A percentile compares a stretch with the other conserved stretches of the same genome.
Conservation (phyloP, 805 yeast species). For the Candida andamanensis region DNA sequence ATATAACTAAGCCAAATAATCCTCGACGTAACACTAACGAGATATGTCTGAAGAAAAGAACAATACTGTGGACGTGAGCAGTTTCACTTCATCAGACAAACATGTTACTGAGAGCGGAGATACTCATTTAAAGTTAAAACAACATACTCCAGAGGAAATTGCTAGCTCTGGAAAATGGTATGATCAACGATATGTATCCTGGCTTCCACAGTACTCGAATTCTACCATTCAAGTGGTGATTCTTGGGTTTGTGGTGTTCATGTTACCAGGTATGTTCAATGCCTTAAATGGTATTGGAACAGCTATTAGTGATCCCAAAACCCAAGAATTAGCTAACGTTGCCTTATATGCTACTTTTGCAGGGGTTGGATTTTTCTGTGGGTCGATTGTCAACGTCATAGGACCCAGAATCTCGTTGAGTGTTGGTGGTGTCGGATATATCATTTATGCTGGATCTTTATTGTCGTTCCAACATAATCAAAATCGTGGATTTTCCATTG, state of each 20-base stretch:
- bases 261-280: constrained; percentile 51
- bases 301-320: constrained; percentile 34
- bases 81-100: constrained; percentile 9
- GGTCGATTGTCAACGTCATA: constrained; percentile 47
- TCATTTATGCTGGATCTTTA: constrained; percentile 48
- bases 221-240: constrained; percentile 40
- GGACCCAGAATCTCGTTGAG: constrained; percentile 43
- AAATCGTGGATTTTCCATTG: constrained; percentile 48
- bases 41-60: constrained; percentile 10
- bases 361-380: constrained; percentile 53
- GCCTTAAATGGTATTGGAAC: constrained; percentile 50
- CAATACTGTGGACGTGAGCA: constrained; percentile 8
- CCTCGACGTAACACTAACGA: no score
- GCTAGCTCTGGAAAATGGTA: constrained; percentile 39
- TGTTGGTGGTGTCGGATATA: constrained; percentile 53
- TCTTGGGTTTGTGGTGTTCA: constrained; percentile 42
- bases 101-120: neutral
- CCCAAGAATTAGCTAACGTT: constrained; percentile 45
- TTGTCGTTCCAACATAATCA: constrained; percentile 40
- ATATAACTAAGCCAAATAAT: no score
- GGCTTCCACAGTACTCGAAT: constrained; percentile 33
- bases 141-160: constrained; percentile 24
- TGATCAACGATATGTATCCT: constrained; percentile 19
- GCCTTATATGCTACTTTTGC: constrained; percentile 55
- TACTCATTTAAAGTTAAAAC: constrained; percentile 16